Conservation (phyloP, 208 protist species). For the Wallacemonas rigidus region DNA sequence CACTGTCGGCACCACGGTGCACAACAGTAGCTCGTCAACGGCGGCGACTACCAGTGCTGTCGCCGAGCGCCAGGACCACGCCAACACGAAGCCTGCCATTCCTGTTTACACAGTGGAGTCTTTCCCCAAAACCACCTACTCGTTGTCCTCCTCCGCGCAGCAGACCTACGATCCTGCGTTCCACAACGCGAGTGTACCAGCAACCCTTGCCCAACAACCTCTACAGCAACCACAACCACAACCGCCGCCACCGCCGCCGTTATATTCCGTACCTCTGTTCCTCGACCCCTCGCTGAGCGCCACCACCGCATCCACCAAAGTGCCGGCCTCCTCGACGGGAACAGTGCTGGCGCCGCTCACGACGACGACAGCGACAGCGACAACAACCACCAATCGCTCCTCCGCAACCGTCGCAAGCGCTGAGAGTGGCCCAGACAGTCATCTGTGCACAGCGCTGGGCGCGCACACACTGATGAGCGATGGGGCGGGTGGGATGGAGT, state of each 20-base stretch:
- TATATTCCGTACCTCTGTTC: constrained; percentile 41
- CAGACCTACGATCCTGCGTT: constrained; percentile 37
- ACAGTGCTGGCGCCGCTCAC: not conserved
- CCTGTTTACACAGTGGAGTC: constrained; percentile 11
- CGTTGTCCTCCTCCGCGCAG: constrained; percentile 15
- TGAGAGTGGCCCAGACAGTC: no score
- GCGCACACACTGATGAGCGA: not conserved
- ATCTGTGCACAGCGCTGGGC: not conserved
- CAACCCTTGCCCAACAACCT: no score
- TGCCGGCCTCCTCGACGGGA: not conserved
- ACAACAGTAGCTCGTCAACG: not conserved
- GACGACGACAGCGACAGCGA: not conserved
- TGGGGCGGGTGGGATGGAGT: constrained; percentile 12
- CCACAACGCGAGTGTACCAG: not conserved
- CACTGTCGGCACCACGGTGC: not conserved
- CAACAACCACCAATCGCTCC: no score
- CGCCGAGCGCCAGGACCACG: not conserved
- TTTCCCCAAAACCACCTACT: constrained; percentile 1
- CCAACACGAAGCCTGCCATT: not conserved
- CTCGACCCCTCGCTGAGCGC: constrained; percentile 27
- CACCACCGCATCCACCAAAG: constrained; percentile 2
- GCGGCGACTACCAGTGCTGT: not conserved
- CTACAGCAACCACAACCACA: not conserved
- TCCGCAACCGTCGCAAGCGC: no score
- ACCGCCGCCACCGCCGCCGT: constrained; percentile 9